A percentile compares a stretch with the other conserved stretches of the same genome.
Evolutionary conservation across 2,329 filamentous ascomycete species (phyloP).

Genomic region (Bisporella sp.): DNA sequence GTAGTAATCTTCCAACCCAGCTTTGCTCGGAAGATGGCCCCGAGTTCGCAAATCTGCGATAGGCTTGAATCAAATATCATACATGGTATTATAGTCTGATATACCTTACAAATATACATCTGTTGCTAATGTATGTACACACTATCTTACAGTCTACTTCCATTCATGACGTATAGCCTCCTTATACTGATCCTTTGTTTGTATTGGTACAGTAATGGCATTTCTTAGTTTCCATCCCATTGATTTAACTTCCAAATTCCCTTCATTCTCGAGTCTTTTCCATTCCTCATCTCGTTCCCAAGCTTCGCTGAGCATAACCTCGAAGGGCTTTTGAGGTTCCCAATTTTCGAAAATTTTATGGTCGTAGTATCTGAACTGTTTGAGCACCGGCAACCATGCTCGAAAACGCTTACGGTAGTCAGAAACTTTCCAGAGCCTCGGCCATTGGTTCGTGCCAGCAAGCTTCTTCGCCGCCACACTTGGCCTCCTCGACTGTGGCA

Average conservation of each 20-base stretch:
- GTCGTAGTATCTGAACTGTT: neutral
- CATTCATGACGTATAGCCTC: neutral
- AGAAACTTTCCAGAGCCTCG: no score
- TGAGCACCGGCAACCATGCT: neutral
- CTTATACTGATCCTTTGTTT: neutral
- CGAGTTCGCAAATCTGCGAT: no score
- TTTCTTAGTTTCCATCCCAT: neutral
- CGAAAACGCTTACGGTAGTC: neutral
- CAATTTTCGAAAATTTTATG: slow-evolving; percentile 1
- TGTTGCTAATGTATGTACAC: neutral
- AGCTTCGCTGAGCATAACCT: slow-evolving; percentile 5
- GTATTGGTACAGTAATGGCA: neutral
- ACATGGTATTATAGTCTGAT: neutral
- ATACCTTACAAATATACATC: neutral
- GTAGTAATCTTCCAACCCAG: no score
- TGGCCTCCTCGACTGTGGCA: neutral
- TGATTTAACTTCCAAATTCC: neutral
- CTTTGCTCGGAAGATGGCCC: no score
- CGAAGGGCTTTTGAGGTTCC: slow-evolving; percentile 1
- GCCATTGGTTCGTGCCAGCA: no score
- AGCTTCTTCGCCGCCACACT: no score
- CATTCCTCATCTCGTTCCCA: slow-evolving; percentile 5
- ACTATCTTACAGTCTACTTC: neutral
- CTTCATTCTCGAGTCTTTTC: neutral
- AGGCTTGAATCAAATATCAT: no score